phyloP scores from a whole-genome alignment of 2,329 filamentous ascomycete species.

The Purpureocillium takamizusanense region DNA sequence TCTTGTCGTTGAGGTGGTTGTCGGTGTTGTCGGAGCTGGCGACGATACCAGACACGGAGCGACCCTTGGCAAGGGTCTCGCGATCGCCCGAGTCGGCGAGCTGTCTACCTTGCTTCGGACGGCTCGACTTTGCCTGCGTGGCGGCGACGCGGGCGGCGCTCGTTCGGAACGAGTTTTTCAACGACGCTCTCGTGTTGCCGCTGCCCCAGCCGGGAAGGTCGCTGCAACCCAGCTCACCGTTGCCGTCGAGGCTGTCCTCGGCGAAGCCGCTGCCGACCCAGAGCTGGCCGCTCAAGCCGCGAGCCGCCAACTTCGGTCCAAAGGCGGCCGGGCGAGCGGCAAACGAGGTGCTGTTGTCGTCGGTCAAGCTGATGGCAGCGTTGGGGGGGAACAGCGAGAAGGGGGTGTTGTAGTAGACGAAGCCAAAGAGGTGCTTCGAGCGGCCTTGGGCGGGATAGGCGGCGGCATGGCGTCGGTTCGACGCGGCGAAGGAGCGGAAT shows the following conservation, averaged over 20 bases:
- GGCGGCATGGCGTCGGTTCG: constrained; percentile 15
- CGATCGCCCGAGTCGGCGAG: constrained; percentile 19
- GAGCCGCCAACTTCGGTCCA: constrained; percentile 65
- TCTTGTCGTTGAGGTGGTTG: constrained; percentile 62
- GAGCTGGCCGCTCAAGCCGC: constrained; percentile 77
- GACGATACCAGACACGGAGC: constrained; percentile 1
- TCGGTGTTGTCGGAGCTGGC: constrained; percentile 61
- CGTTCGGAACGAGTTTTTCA: constrained; percentile 29
- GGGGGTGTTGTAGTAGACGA: constrained; percentile 65
- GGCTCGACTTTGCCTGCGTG: constrained; percentile 7
- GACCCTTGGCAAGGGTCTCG: constrained; percentile 8
- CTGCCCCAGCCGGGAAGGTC: constrained; percentile 86
- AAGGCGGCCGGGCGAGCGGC: constrained; percentile 88
- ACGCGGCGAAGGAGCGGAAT: constrained; percentile 40
- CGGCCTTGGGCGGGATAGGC: constrained; percentile 13
- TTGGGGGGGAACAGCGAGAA: constrained; percentile 91
- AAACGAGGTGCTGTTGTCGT: constrained; percentile 98
- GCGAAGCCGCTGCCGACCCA: constrained; percentile 92
- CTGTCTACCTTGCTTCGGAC: constrained; percentile 9
- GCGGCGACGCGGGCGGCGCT: constrained; percentile 12
- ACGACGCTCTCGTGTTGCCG: constrained; percentile 36
- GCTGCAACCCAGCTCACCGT: constrained; percentile 88
- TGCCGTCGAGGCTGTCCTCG: constrained; percentile 62
- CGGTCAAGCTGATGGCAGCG: constrained; percentile 89
- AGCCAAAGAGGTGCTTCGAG: constrained; percentile 22